Evolutionary conservation across 1,284 basidiomycete species (phyloP).

Genomic region (Neolentinus lepideus): DNA sequence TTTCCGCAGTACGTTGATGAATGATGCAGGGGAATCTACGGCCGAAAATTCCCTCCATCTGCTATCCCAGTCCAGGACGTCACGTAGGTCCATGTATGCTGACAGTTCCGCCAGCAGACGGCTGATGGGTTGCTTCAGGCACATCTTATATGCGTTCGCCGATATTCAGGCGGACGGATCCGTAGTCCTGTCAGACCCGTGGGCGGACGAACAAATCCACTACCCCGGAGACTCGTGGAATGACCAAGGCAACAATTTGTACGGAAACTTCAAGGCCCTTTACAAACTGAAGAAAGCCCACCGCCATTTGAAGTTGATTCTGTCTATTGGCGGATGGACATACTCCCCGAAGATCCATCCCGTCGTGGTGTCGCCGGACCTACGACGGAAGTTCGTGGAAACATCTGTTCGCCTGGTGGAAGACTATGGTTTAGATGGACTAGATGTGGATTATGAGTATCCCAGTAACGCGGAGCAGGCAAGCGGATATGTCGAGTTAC

Average conservation of each 20-base stretch:
- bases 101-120: slow-evolving; percentile 6
- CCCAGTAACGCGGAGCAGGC: slow-evolving; percentile 69
- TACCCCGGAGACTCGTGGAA: slow-evolving; percentile 88
- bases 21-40: slow-evolving; percentile 83
- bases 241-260: slow-evolving; percentile 78
- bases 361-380: slow-evolving; percentile 54
- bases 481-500: slow-evolving; percentile 61
- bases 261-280: slow-evolving; percentile 92
- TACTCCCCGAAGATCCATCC: slow-evolving; percentile 79
- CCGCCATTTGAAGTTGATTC: slow-evolving; percentile 77
- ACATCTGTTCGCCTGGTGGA: slow-evolving; percentile 72
- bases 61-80: slow-evolving; percentile 76
- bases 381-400: slow-evolving; percentile 72
- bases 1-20: slow-evolving; percentile 2
- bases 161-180: slow-evolving; percentile 82
- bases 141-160: slow-evolving; percentile 86
- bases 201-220: slow-evolving; percentile 92
- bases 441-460: slow-evolving; percentile 85
- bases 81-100: slow-evolving; percentile 52
- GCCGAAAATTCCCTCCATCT: slow-evolving; percentile 79
- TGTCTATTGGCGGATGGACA: slow-evolving; percentile 78
- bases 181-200: slow-evolving; percentile 82
- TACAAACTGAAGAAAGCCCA: slow-evolving; percentile 85
- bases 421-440: slow-evolving; percentile 57
- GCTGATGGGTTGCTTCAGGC: slow-evolving; percentile 34